These are phyloP conservation scores for Claviceps lovelessii DNA, from an alignment of 2,329 filamentous ascomycete genomes.

Conservation along the genomic window DNA sequence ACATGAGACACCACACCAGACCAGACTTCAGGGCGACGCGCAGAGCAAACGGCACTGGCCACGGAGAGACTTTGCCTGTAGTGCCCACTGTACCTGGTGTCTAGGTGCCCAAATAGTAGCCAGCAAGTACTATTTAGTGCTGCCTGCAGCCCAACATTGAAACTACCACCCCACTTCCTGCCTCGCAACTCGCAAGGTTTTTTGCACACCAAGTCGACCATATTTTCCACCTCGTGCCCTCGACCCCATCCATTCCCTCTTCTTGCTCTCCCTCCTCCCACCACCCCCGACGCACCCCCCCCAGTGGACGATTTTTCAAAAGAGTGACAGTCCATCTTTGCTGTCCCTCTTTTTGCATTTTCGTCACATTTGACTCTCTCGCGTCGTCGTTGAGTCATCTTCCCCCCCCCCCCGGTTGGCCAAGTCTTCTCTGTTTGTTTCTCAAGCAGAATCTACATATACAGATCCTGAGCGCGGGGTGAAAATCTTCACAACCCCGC, in stretches of 20 bases:
- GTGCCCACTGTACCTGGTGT: too few species aligned
- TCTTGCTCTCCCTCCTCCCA: conserved; percentile 12
- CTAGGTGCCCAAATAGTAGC: too few species aligned
- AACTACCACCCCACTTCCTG: neutral
- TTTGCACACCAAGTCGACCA: conserved; percentile 2
- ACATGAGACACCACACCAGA: too few species aligned
- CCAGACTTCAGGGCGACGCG: too few species aligned
- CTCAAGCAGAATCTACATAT: neutral
- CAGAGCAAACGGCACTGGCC: too few species aligned
- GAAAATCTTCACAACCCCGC: conserved; percentile 32
- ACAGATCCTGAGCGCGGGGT: conserved; percentile 21
- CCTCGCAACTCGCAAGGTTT: neutral
- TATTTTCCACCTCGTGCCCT: conserved; percentile 6
- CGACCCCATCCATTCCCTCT: conserved; percentile 6
- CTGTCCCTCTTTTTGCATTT: conserved; percentile 22
- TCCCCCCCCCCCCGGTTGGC: conserved; percentile 1
- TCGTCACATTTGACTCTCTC: conserved; percentile 17
- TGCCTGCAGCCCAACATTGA: too few species aligned
- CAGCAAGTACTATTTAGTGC: too few species aligned
- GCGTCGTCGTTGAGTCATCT: conserved; percentile 5
- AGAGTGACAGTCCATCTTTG: conserved; percentile 28
- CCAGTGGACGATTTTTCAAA: conserved; percentile 22
- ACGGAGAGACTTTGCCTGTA: too few species aligned
- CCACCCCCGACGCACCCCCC: conserved; percentile 10
- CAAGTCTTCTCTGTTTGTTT: conserved; percentile 5